Evolutionary conservation across 176 grass and related monocot genomes (phyloP).

Genomic region (Lolium rigidum): DNA sequence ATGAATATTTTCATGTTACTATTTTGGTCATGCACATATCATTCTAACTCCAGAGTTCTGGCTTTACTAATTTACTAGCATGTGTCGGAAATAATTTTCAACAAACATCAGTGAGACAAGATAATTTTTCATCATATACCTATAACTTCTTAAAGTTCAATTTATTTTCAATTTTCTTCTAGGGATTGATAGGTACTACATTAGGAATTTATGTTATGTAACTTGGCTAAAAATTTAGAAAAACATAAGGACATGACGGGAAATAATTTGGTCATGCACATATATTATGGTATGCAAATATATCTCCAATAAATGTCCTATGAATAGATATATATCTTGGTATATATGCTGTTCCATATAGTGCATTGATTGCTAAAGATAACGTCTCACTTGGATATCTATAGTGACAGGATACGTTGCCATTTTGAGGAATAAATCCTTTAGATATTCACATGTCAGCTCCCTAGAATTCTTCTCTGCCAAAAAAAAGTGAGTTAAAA

Average conservation of each 20-base stretch:
- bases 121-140: not conserved
- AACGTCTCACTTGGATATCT: not conserved
- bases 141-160: not conserved
- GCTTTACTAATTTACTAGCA: not conserved
- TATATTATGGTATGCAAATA: not conserved
- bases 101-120: not conserved
- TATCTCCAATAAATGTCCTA: slow-evolving; percentile 35
- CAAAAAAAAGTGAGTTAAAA: not conserved
- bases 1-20: not conserved
- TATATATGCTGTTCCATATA: not conserved
- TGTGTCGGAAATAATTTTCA: not conserved
- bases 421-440: not conserved
- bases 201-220: not conserved
- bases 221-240: not conserved
- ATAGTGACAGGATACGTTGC: too few species aligned
- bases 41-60: not conserved
- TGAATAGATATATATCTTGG: slow-evolving; percentile 31
- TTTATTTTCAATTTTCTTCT: too few species aligned
- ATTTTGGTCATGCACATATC: not conserved
- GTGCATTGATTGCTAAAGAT: slow-evolving; percentile 30
- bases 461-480: not conserved
- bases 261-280: not conserved
- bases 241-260: not conserved
- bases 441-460: not conserved
- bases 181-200: too few species aligned